phyloP scores from a whole-genome alignment of 352 stramenopile genomes.

The Phytophthora litchii region DNA sequence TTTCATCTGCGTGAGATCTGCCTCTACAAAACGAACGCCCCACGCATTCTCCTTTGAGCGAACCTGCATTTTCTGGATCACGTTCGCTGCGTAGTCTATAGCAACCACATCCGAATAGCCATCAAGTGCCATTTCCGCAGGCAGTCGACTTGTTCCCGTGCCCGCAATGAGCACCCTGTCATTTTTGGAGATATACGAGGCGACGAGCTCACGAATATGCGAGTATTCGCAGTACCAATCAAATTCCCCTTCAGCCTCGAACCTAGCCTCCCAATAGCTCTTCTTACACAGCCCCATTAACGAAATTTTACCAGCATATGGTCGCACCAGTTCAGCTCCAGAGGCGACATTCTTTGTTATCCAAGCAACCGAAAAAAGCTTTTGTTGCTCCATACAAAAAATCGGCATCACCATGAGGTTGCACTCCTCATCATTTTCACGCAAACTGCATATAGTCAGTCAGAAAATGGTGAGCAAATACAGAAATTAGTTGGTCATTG shows the following conservation, averaged over 20 bases:
- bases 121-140: conserved; percentile 53
- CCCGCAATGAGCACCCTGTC: conserved; percentile 44
- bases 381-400: conserved; percentile 51
- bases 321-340: conserved; percentile 43
- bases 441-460: conserved; percentile 30
- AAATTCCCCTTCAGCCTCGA: conserved; percentile 57
- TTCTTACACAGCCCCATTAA: conserved; percentile 66
- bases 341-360: conserved; percentile 33
- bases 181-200: conserved; percentile 37
- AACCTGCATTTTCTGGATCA: conserved; percentile 55
- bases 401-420: conserved; percentile 59
- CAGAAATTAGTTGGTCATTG: too few species aligned
- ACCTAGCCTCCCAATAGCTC: conserved; percentile 60
- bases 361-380: conserved; percentile 57
- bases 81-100: conserved; percentile 61
- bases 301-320: conserved; percentile 57
- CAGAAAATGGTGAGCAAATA: conserved; percentile 9
- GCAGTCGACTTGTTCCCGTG: conserved; percentile 55
- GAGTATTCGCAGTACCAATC: conserved; percentile 66
- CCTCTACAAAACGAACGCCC: conserved; percentile 45
- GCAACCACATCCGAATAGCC: conserved; percentile 52
- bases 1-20: conserved; percentile 54
- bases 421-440: conserved; percentile 38
- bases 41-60: conserved; percentile 38
- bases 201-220: conserved; percentile 48